Base-by-base conservation (phyloP, 208 protist species). In the Borovskyia barvae region DNA sequence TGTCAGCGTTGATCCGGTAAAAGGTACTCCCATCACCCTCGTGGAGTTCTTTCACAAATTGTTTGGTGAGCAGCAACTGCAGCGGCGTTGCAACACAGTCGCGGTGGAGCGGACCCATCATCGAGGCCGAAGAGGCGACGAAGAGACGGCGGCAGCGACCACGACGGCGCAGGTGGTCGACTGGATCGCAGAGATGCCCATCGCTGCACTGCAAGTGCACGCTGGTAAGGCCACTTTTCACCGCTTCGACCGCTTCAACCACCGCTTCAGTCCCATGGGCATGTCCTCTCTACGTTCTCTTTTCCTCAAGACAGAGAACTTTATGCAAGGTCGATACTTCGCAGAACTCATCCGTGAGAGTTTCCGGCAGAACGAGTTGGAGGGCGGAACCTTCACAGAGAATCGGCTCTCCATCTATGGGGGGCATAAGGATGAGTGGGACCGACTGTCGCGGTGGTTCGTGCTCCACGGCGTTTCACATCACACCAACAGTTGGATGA, bases 401-500 rank as follows among this genome's bases (percentile, higher is more conserved):
- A 88, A 90, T 65, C 84, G 87, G 5, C 66, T 96, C 26, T 93
- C 90, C 63, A 87, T 96, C 42, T 94, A 92, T 62, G 90, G 90
- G 7, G 66, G 76, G 22, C 14, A 40, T 4, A 48, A 29, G 26
- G 33, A 57, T 17, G 90, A 96, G 66, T 96, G 90, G 85, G 73
- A 83, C 22, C 53, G 63, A 5, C 74, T 96, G 28, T 73, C 87
- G 28, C 43, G 66, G 14, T 96, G 90, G 87, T 83, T 91, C 37
- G 70, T 83, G 46, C 66, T 87, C 41, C 87, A 99, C 69, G 72
- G 86, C 28, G 75, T 99, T 66, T 84, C 83, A 26, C 94, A 92
- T 51, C 67, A 67, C 15, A 98, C 98, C 48, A 96, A 97, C 49
- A 68, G 93, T 24, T 99, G 97, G 97, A 87, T 99, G 57, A 89